Evolutionary conservation across 176 grass and related monocot species (phyloP).

Genomic region (Aegilops umbellulata): DNA sequence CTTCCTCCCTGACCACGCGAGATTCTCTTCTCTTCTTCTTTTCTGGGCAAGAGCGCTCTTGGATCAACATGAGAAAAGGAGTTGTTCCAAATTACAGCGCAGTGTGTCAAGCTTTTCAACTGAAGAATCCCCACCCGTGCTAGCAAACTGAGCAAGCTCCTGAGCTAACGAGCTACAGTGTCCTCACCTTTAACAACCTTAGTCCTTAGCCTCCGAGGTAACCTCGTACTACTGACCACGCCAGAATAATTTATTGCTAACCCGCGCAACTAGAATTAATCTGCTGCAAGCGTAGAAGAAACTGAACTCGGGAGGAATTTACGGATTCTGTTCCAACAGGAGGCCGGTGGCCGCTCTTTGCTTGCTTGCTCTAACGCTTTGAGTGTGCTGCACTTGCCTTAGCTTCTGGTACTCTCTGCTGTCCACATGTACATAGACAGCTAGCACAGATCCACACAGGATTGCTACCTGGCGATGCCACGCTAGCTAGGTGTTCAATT

Average conservation of each 20-base stretch:
- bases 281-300: background rate
- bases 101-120: background rate
- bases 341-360: background rate
- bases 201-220: background rate
- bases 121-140: background rate
- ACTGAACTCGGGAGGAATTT: background rate
- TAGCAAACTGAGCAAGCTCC: background rate
- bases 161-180: background rate
- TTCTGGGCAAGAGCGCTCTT: background rate
- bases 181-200: background rate
- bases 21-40: background rate
- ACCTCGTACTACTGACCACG: background rate
- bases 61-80: background rate
- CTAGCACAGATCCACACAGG: background rate
- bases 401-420: background rate
- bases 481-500: background rate
- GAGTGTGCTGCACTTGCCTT: background rate
- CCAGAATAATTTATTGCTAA: background rate
- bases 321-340: background rate
- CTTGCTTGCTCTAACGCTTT: slow-evolving; percentile 14
- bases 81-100: background rate
- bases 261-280: too few relatives aligned
- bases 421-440: slow-evolving; percentile 7
- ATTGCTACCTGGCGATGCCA: background rate
- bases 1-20: background rate